Evolutionary conservation across 2,329 filamentous ascomycete genomes (phyloP).

Genomic region (Emergomyces africanus): DNA sequence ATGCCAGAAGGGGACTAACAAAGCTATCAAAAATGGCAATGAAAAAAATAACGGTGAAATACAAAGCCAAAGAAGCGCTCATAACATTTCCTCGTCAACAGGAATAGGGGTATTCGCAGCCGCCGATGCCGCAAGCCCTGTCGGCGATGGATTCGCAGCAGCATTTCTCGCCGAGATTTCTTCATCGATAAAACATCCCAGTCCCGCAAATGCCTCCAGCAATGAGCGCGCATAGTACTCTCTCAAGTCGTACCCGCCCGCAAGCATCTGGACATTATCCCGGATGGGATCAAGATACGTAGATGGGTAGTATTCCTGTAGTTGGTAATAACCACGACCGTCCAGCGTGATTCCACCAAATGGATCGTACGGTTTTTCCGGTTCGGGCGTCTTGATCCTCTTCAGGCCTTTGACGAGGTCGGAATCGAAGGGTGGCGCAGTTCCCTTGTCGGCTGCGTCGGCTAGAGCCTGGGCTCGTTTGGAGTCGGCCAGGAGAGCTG

Average conservation of each 20-base stretch:
- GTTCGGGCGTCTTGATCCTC: slow-evolving; percentile 45
- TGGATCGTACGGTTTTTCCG: slow-evolving; percentile 72
- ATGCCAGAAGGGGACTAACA: no score
- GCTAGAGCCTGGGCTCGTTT: slow-evolving; percentile 19
- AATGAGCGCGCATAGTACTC: slow-evolving; percentile 74
- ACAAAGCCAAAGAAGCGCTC: not conserved
- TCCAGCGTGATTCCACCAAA: slow-evolving; percentile 61
- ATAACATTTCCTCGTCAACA: slow-evolving; percentile 3
- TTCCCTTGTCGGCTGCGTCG: slow-evolving; percentile 3
- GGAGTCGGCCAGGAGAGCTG: slow-evolving; percentile 21
- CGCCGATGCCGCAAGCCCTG: slow-evolving; percentile 20
- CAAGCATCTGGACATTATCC: slow-evolving; percentile 52
- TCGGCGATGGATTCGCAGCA: slow-evolving; percentile 14
- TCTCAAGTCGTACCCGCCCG: slow-evolving; percentile 69
- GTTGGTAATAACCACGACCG: slow-evolving; percentile 53
- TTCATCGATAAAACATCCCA: slow-evolving; percentile 77
- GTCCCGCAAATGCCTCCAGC: slow-evolving; percentile 77
- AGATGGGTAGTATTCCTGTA: slow-evolving; percentile 61
- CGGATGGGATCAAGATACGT: slow-evolving; percentile 57
- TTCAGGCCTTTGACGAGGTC: slow-evolving; percentile 69
- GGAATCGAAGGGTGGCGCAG: slow-evolving; percentile 16
- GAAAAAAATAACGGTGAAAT: not conserved
- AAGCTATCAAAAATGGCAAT: not conserved
- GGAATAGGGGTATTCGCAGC: slow-evolving; percentile 5
- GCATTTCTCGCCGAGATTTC: slow-evolving; percentile 35